phyloP scores from a whole-genome alignment of 164 flowering plant genomes.

The Vitis amurensis region DNA sequence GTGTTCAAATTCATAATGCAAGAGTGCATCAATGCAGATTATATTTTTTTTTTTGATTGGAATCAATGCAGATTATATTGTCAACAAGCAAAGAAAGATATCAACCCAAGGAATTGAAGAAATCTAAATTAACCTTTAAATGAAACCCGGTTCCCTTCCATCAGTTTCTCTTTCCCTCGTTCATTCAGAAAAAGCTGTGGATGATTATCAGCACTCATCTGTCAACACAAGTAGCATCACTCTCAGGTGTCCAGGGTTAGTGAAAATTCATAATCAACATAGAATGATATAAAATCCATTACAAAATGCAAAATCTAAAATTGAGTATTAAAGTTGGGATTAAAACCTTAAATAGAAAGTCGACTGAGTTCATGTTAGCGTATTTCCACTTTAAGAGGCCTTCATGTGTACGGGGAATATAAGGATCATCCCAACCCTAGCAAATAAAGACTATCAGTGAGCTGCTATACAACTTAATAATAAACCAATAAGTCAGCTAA shows the following conservation, averaged over 20 bases:
- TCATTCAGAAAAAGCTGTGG: slow-evolving; percentile 66
- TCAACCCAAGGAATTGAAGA: background rate
- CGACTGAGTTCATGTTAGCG: slow-evolving; percentile 90
- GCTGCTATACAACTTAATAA: background rate
- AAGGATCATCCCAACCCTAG: slow-evolving; percentile 99
- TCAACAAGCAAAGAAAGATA: background rate
- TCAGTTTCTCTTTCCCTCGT: slow-evolving; percentile 71
- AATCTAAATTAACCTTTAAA: slow-evolving; percentile 53
- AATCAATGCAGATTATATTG: background rate
- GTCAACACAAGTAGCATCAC: slow-evolving; percentile 13
- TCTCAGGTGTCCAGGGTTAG: background rate
- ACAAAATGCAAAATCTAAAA: background rate
- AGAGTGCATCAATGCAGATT: background rate
- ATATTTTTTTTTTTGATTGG: too few species aligned
- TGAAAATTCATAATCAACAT: background rate
- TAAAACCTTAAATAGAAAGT: slow-evolving; percentile 87
- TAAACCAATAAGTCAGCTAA: background rate
- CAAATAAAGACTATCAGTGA: slow-evolving; percentile 17
- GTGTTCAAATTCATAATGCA: background rate
- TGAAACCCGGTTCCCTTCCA: slow-evolving; percentile 73
- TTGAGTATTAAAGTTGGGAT: background rate
- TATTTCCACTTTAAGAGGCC: slow-evolving; percentile 98
- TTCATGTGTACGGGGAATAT: slow-evolving; percentile 85
- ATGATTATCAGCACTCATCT: slow-evolving; percentile 60
- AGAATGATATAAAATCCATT: background rate